phyloP scores from a whole-genome alignment of 2,329 filamentous ascomycete genomes.

The Dissoconium aciculare region DNA sequence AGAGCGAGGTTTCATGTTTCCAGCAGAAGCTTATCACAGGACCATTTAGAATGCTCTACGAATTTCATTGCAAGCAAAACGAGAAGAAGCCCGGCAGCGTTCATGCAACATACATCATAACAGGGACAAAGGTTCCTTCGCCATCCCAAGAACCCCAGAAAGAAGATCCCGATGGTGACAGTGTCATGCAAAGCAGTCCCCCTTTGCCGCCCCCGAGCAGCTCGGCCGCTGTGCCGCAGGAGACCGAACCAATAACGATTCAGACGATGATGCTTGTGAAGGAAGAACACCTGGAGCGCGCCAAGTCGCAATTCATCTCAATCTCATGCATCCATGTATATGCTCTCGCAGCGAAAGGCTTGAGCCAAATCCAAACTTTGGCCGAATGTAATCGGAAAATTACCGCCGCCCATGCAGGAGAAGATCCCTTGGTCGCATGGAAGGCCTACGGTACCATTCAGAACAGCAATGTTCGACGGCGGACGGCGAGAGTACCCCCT shows the following conservation, averaged over 20 bases:
- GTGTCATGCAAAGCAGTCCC: conserved; percentile 50
- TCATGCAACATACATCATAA: conserved; percentile 86
- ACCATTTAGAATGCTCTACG: conserved; percentile 58
- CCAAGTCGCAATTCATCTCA: conserved; percentile 53
- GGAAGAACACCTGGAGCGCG: conserved; percentile 25
- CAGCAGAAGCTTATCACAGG: no score
- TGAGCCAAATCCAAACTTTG: conserved; percentile 53
- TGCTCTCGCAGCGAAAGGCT: conserved; percentile 56
- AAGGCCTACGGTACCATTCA: conserved; percentile 58
- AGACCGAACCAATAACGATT: conserved; percentile 36
- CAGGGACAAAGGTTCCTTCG: conserved; percentile 44
- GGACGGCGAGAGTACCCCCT: conserved; percentile 27
- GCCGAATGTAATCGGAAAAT: conserved; percentile 54
- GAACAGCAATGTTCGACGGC: conserved; percentile 52
- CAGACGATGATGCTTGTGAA: conserved; percentile 18
- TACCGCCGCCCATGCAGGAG: conserved; percentile 38
- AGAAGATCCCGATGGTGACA: conserved; percentile 41
- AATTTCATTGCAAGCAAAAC: conserved; percentile 70
- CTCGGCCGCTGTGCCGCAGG: conserved; percentile 42
- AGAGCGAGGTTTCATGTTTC: no score
- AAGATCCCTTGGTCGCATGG: conserved; percentile 45
- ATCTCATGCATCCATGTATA: conserved; percentile 75
- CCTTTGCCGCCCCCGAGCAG: conserved; percentile 48
- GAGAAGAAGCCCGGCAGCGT: conserved; percentile 55
- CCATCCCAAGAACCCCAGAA: conserved; percentile 26